Evolutionary conservation across 306 rosid species (phyloP).

Genomic region (Delonix regia): DNA sequence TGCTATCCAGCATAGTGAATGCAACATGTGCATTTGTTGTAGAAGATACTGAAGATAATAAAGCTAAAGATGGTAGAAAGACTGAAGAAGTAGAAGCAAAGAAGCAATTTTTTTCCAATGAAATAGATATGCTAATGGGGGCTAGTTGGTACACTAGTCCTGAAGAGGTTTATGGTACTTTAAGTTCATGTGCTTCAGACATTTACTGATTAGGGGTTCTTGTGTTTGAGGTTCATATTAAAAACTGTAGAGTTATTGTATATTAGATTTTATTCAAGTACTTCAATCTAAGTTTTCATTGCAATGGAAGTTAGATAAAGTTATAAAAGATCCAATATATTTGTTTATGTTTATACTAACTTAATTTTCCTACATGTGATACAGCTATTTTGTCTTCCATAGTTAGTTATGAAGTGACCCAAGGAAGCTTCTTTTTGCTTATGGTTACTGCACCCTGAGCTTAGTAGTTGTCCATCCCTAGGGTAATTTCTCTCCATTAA

Average conservation of each 20-base stretch:
- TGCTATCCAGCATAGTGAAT: conserved; percentile 71
- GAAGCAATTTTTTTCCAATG: conserved; percentile 85
- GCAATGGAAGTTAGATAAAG: too few relatives aligned
- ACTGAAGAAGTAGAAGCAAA: conserved; percentile 66
- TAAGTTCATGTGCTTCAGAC: conserved; percentile 83
- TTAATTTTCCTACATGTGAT: too few relatives aligned
- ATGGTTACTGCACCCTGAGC: too few relatives aligned
- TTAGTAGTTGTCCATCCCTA: conserved; percentile 68
- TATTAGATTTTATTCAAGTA: conserved; percentile 29
- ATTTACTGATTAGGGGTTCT: conserved; percentile 84
- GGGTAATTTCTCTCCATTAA: conserved; percentile 53
- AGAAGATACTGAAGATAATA: conserved; percentile 65
- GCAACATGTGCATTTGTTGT: conserved; percentile 64
- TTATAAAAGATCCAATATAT: too few relatives aligned
- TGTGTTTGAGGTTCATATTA: conserved; percentile 73
- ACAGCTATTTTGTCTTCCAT: conserved; percentile 96
- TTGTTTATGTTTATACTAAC: too few relatives aligned
- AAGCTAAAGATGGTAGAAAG: conserved; percentile 57
- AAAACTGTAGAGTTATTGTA: conserved; percentile 15
- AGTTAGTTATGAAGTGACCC: conserved; percentile 84
- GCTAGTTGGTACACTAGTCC: conserved; percentile 81
- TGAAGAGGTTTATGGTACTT: too few relatives aligned
- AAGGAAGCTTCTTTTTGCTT: conserved; percentile 95
- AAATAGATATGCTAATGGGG: conserved; percentile 79
- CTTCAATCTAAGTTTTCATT: conserved; percentile 22